A percentile compares a stretch with the other conserved stretches of the same genome.
These are phyloP conservation scores for Vigna reflexopilosa DNA, from an alignment of 306 rosid species.

Conservation along the genomic window DNA sequence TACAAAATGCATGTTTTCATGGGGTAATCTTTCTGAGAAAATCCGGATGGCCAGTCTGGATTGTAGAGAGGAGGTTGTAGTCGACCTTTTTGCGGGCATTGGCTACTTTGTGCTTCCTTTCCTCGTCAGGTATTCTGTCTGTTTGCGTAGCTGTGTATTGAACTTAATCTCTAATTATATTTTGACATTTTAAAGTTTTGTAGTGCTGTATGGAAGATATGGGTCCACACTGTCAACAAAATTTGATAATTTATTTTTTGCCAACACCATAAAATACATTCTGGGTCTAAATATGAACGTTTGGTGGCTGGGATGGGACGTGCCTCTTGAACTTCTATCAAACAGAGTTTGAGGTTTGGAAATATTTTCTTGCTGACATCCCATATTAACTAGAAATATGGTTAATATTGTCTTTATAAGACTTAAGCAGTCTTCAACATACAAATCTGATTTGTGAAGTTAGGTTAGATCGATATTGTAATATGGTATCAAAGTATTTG, in stretches of 20 bases:
- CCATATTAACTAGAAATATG: neutral
- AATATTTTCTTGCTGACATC: neutral
- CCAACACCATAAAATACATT: conserved; percentile 1
- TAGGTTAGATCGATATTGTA: neutral
- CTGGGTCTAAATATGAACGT: conserved; percentile 28
- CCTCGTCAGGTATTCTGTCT: conserved; percentile 75
- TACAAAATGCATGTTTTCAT: conserved; percentile 95
- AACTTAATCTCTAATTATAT: conserved; percentile 34
- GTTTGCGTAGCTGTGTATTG: conserved; percentile 21
- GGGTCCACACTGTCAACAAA: neutral
- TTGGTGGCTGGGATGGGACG: conserved; percentile 8
- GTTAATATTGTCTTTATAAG: neutral
- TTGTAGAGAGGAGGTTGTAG: conserved; percentile 77
- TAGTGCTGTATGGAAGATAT: neutral
- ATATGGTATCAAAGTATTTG: neutral
- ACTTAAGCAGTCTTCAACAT: neutral
- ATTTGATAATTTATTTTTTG: neutral
- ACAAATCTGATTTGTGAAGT: neutral
- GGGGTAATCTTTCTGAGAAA: conserved; percentile 98
- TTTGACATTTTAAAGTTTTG: neutral
- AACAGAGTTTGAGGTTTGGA: conserved; percentile 18
- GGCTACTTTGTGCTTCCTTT: conserved; percentile 96
- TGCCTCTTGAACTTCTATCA: conserved; percentile 15
- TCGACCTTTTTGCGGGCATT: conserved; percentile 91
- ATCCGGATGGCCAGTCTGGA: conserved; percentile 75